Evolutionary conservation across 2,329 filamentous ascomycete genomes (phyloP), one percentile per base, ranked within the genome.

Genomic region (Gaeumannomyces sp.): DNA sequence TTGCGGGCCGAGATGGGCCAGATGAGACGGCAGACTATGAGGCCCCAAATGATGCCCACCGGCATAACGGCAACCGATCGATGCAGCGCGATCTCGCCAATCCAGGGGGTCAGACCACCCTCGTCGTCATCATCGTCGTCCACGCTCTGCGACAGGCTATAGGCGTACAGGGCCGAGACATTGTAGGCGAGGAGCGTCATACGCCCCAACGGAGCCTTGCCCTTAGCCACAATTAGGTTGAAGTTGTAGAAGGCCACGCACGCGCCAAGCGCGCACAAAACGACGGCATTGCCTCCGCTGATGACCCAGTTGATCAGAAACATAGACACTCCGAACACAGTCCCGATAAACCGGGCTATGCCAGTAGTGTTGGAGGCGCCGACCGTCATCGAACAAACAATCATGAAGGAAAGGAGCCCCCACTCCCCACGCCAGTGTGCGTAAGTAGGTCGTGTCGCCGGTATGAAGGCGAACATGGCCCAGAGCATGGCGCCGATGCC

Each of bases 131-230:
- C 88, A 64, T 92, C 89, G 61, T 93, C 88, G 5, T 90, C 86
- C 61, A 96, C 92, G 67, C 85, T 85, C 67, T 92, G 89, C 0
- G 90, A 89, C 13, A 98, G 82, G 64, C 91, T 95, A 77, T 98
- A 99, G 13, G 93, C 92, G 74, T 99, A 99, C 3, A 99, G 83
- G 10, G 92, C 92, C 25, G 92, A 94, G 59, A 99, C 88, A 73
- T 99, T 99, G 81, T 98, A 99, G 1, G 94, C 96, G 60, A 99
- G 84, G 73, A 98, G 85, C 67, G 96, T 95, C 73, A 97, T 98
- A 63, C 95, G 89, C 58, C 93, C 94, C 76, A 98, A 89, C 0
- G 94, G 93, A 0, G 91, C 93, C 74, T 94, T 94, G 59, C 90
- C 89, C 72, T 88, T 84, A 33, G 89, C 91, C 64, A 98, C 80